Percentiles rank a stretch among this genome's conserved stretches.
Conservation (phyloP, 176 grass and related monocot species). For the Secale cereale region DNA sequence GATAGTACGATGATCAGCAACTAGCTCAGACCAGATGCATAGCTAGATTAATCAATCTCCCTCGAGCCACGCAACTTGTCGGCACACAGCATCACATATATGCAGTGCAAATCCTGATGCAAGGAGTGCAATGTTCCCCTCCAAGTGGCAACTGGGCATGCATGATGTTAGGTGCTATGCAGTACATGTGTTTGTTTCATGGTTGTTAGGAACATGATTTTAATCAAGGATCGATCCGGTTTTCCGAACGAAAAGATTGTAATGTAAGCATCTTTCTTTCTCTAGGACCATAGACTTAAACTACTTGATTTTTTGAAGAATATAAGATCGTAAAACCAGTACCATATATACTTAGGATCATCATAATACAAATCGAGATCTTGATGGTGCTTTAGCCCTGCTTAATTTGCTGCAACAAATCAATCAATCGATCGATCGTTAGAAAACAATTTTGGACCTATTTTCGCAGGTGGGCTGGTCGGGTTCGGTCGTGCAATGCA, state of each 20-base stretch:
- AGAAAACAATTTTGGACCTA: not conserved
- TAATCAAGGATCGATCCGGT: not conserved
- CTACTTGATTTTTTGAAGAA: not conserved
- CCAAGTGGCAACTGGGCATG: not conserved
- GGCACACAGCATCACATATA: not conserved
- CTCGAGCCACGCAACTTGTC: conserved; percentile 5
- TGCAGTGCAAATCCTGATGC: not conserved
- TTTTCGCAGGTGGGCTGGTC: conserved; percentile 4
- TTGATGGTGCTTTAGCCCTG: not conserved
- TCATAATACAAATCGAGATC: not conserved
- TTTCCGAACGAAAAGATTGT: not conserved
- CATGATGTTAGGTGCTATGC: not conserved
- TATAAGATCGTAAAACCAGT: not conserved
- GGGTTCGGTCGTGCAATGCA: not conserved
- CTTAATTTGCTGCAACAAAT: not conserved
- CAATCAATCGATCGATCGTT: not conserved
- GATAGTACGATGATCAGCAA: conserved; percentile 1
- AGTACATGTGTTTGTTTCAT: not conserved
- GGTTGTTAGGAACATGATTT: not conserved
- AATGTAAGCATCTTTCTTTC: not conserved
- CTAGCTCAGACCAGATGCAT: not conserved
- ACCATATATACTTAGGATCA: not conserved
- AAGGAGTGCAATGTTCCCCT: not conserved
- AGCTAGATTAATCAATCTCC: not conserved
- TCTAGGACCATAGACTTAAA: not conserved